These are phyloP conservation scores for Monilinia aucupariae DNA, from an alignment of 2,329 filamentous ascomycete genomes.

Conservation along the genomic window DNA sequence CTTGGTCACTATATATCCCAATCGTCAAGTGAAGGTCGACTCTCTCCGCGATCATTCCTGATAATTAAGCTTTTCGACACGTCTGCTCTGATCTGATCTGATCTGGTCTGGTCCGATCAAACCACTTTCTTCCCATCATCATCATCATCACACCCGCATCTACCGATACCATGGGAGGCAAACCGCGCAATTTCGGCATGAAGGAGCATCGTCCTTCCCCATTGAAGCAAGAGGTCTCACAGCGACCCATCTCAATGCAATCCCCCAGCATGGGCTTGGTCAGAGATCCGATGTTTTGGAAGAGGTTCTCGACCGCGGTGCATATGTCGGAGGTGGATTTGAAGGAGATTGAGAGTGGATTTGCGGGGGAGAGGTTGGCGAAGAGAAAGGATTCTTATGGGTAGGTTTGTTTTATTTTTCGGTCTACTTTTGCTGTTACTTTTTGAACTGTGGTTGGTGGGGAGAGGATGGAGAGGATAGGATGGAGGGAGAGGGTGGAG, in stretches of 20 bases:
- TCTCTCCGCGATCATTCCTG: no score
- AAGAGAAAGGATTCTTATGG: conserved; percentile 9
- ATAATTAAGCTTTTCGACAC: no score
- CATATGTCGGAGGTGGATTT: conserved; percentile 28
- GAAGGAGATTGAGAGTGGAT: conserved; percentile 25
- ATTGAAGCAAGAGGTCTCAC: conserved; percentile 30
- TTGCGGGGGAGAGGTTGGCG: conserved; percentile 11
- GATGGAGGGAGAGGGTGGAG: no score
- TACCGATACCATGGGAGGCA: conserved; percentile 22
- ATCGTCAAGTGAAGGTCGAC: no score
- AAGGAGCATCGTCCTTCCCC: conserved; percentile 31
- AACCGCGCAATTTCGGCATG: conserved; percentile 22
- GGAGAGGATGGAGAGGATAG: neutral
- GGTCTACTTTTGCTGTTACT: neutral
- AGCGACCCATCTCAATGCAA: conserved; percentile 14
- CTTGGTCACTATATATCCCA: no score
- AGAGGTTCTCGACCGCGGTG: conserved; percentile 33
- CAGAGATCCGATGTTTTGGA: conserved; percentile 35
- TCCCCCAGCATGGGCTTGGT: conserved; percentile 28
- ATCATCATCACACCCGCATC: neutral
- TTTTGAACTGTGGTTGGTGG: no score
- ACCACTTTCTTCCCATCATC: neutral
- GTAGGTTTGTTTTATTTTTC: conserved; percentile 8
- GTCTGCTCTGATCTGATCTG: no score
- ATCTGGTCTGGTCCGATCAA: neutral